These are phyloP conservation scores for Coprinopsis cinerea DNA, from an alignment of 768 basidiomycete genomes.

Conservation along the genomic window DNA sequence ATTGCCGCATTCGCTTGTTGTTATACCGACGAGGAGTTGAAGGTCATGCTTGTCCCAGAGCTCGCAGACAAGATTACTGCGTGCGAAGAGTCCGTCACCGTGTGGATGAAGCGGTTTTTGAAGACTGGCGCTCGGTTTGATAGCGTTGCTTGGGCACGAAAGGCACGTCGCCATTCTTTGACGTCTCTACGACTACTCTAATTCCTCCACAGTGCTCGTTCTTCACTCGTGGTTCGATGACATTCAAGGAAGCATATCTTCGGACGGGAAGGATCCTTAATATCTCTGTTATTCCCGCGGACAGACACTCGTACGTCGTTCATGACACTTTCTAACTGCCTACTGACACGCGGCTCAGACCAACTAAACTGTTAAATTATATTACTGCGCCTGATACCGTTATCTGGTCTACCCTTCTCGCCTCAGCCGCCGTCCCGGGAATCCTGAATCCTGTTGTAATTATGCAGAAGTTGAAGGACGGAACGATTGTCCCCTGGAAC, in stretches of 20 bases:
- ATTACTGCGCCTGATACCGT: constrained; percentile 92
- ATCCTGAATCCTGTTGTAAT: constrained; percentile 93
- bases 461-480: constrained; percentile 85
- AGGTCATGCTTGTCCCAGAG: constrained; percentile 68
- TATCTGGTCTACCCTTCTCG: constrained; percentile 76
- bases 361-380: constrained; percentile 94
- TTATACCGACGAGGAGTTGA: constrained; percentile 83
- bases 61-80: constrained; percentile 81
- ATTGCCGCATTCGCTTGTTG: constrained; percentile 75
- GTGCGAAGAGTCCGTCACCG: constrained; percentile 66
- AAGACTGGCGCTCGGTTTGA: constrained; percentile 95
- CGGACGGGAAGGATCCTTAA: constrained; percentile 91
- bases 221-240: constrained; percentile 90
- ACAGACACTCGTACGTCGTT: constrained; percentile 66
- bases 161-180: neutral
- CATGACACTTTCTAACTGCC: constrained; percentile 4
- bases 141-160: constrained; percentile 45
- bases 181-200: too few species aligned
- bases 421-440: constrained; percentile 92
- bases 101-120: constrained; percentile 71
- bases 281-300: constrained; percentile 87
- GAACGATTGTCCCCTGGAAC: constrained; percentile 83
- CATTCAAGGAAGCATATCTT: constrained; percentile 92
- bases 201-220: constrained; percentile 56
- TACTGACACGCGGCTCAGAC: too few species aligned